A percentile compares a stretch with the other conserved stretches of the same genome.
Evolutionary conservation across 2,329 filamentous ascomycete species (phyloP).

Genomic region (Fusarium brevicatenulatum): DNA sequence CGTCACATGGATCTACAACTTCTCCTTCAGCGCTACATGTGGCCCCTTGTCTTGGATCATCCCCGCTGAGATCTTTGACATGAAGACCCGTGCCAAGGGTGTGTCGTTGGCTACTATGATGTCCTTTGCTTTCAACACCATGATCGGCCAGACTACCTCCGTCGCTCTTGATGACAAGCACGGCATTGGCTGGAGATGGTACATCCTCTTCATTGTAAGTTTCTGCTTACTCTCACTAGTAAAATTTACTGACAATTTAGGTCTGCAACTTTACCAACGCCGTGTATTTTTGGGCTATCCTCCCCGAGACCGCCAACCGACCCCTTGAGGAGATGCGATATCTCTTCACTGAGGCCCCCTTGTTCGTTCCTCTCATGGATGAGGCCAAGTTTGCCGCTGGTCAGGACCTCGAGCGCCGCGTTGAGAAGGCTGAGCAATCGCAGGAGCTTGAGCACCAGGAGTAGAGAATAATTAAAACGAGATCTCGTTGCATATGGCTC

Average conservation of each 20-base stretch:
- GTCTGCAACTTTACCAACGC: slow-evolving; percentile 69
- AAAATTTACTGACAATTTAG: neutral
- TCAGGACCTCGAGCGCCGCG: slow-evolving; percentile 22
- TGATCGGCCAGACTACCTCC: slow-evolving; percentile 72
- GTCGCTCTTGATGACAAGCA: slow-evolving; percentile 53
- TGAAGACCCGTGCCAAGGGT: slow-evolving; percentile 76
- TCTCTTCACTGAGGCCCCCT: slow-evolving; percentile 71
- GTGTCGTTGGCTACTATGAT: slow-evolving; percentile 78
- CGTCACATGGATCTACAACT: slow-evolving; percentile 29
- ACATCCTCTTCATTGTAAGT: slow-evolving; percentile 54
- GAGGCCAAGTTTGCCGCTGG: slow-evolving; percentile 43
- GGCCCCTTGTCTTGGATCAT: slow-evolving; percentile 57
- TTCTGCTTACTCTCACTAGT: fast-evolving
- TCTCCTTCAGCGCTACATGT: slow-evolving; percentile 23
- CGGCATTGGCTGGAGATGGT: slow-evolving; percentile 60
- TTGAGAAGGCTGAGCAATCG: slow-evolving; percentile 26
- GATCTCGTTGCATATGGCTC: neutral
- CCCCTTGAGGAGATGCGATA: slow-evolving; percentile 76
- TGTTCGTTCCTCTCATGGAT: slow-evolving; percentile 68
- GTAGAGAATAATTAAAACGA: neutral
- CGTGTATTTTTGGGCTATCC: slow-evolving; percentile 68
- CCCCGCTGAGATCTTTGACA: slow-evolving; percentile 79
- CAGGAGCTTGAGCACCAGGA: slow-evolving; percentile 20
- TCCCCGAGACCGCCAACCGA: slow-evolving; percentile 72
- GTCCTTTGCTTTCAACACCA: slow-evolving; percentile 77